Evolutionary conservation across 805 yeast genomes (phyloP), one percentile per base, ranked within the genome.

Genomic region (Wickerhamiella cacticola): DNA sequence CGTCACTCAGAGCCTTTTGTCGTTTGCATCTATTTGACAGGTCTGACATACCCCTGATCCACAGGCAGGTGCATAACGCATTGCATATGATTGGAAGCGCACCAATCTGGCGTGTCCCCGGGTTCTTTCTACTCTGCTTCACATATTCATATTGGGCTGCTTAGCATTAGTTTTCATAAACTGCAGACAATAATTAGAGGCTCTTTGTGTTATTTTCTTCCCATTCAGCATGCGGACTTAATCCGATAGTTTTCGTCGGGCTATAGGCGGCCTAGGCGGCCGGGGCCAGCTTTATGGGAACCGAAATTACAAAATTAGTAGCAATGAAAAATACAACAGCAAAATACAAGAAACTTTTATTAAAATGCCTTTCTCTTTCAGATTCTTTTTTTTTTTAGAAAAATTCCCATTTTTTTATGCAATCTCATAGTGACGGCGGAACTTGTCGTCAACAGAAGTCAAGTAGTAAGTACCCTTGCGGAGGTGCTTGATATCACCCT

Each of bases 391-490:
- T 29, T 15, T 29, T 12, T 29, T 29, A 5, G 9, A 8, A 13
- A n/a, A n/a, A n/a, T n/a, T n/a, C n/a, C n/a, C n/a, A n/a, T n/a
- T n/a, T n/a, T n/a, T n/a, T 21, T 23, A 31, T 21, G 41, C 47
- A n/a, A 60, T 76, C 72, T 68, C 80, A 63, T 89, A 89, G 49
- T 63, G 62, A 72, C 99, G 82, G 72, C 85, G 85, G 75, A 67
- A 92, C 70, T 74, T 84, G 63, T 86, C 96, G 67, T 89, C 92
- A 60, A 92, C 72, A 55, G 78, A 76, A 50, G 77, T 75, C 63
- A 92, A 74, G 70, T 89, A 92, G 71, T 84, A 92, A 46, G 86
- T 74, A 48, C 96, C 96, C 22, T 70, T 54, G 50, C 76, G 72
- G 59, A 92, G 68, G 61, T 74, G 70, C 15, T 85, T 95, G 56